Evolutionary conservation across 768 basidiomycete species (phyloP).

Genomic region (Vishniacozyma victoriae): DNA sequence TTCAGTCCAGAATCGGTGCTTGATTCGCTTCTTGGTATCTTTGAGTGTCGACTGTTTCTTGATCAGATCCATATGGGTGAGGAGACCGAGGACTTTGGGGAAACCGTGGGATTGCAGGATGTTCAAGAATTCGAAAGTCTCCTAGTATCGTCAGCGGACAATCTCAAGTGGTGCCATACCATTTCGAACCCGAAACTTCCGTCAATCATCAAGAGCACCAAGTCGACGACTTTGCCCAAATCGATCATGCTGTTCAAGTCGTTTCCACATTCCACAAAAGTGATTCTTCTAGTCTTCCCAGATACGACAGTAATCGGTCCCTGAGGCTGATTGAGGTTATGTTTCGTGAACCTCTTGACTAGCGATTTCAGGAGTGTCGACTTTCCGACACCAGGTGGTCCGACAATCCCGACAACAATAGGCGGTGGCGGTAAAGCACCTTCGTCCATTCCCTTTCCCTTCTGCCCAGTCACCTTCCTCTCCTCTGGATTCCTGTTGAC

Average conservation of each 20-base stretch:
- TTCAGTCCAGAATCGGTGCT: constrained; percentile 99
- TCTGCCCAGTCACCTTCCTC: constrained; percentile 41
- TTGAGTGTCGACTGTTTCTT: constrained; percentile 82
- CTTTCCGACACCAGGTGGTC: constrained; percentile 92
- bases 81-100: constrained; percentile 94
- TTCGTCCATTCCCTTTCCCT: constrained; percentile 46
- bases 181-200: constrained; percentile 98
- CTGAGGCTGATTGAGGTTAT: constrained; percentile 77
- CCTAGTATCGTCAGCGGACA: constrained; percentile 52
- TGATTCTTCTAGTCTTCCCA: constrained; percentile 87
- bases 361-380: constrained; percentile 87
- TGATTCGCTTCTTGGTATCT: constrained; percentile 85
- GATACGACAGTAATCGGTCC: constrained; percentile 92
- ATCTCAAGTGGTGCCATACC: constrained; percentile 54
- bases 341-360: constrained; percentile 86
- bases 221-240: constrained; percentile 90
- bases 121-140: constrained; percentile 98
- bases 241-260: constrained; percentile 99
- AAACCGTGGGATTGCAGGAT: constrained; percentile 95
- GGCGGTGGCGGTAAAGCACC: constrained; percentile 83
- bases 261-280: constrained; percentile 95
- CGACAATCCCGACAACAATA: constrained; percentile 87
- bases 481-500: constrained; percentile 80
- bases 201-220: constrained; percentile 95
- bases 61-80: constrained; percentile 93